These are phyloP conservation scores for Citrus sinensis DNA, from an alignment of 345 rosid genomes.

Conservation along the genomic window DVS_A1.0 CM039163.1:32245501-32246000, in stretches of 20 bases:
- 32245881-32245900: background rate
- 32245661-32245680: background rate
- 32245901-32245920: background rate
- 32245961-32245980: background rate
- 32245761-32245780: background rate
- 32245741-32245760: background rate
- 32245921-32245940: background rate
- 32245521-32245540: background rate
- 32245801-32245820: too few species aligned
- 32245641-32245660: background rate
- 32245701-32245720: background rate
- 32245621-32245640: background rate
- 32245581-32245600: background rate
- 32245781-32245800: too few species aligned
- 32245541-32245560: background rate
- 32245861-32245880: background rate
- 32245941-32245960: background rate
- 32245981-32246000: constrained; percentile 34
- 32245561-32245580: background rate
- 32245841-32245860: background rate
- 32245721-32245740: background rate
- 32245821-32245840: background rate
- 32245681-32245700: background rate
- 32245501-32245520: background rate
- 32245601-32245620: too few species aligned